phyloP scores from a whole-genome alignment of 1,284 basidiomycete species.

The Xanthoconium separans region DNA sequence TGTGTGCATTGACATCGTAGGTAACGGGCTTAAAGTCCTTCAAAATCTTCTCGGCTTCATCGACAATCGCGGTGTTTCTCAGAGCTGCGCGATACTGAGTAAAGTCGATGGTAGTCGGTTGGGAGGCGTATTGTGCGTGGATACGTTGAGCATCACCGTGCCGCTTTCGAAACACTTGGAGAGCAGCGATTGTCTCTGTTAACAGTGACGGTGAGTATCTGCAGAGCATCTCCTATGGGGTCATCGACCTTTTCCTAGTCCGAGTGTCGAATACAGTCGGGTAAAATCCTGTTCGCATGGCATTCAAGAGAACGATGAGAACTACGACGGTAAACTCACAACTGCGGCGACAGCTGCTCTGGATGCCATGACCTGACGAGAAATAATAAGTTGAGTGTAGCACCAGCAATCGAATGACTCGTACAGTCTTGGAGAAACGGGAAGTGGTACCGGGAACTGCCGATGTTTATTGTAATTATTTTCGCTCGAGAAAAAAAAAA shows the following conservation, averaged over 20 bases:
- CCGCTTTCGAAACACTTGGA: constrained; percentile 97
- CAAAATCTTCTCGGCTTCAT: constrained; percentile 90
- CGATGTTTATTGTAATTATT: constrained; percentile 17
- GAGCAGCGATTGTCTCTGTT: constrained; percentile 82
- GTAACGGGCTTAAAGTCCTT: constrained; percentile 92
- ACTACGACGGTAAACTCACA: constrained; percentile 43
- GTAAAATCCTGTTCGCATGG: constrained; percentile 74
- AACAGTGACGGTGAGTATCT: constrained; percentile 4
- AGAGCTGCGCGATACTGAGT: constrained; percentile 88
- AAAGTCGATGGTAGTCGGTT: constrained; percentile 85
- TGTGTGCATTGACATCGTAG: constrained; percentile 90
- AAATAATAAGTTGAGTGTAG: not conserved
- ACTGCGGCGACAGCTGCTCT: constrained; percentile 79
- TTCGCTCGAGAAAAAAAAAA: not conserved
- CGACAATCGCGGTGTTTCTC: constrained; percentile 91
- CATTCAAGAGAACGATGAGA: constrained; percentile 6
- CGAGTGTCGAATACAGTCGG: constrained; percentile 87
- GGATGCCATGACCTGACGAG: constrained; percentile 60
- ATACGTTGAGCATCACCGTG: constrained; percentile 86
- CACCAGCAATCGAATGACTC: constrained; percentile 2
- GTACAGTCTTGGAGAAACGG: constrained; percentile 17
- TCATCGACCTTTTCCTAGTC: constrained; percentile 83
- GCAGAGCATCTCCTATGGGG: not conserved
- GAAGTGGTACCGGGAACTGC: constrained; percentile 28
- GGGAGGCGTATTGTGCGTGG: constrained; percentile 65